Evolutionary conservation across 345 rosid genomes (phyloP), one percentile per base, ranked within the genome.

Genomic region (Citrus inodora): DNA sequence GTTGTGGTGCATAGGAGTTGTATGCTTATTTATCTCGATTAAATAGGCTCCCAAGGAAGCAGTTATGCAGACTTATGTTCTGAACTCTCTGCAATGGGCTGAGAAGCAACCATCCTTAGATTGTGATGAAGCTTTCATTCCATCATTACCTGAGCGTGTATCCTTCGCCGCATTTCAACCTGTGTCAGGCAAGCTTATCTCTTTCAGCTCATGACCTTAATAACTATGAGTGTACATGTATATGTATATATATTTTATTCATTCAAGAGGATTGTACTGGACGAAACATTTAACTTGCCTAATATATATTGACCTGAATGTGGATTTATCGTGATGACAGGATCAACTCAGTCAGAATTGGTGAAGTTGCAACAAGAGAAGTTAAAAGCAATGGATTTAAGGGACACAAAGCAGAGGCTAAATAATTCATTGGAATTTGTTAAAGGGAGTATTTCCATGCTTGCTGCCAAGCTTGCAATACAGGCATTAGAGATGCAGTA

Each of bases 381-480:
- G 85, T 10, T 86, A 81, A 84, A 74, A 62, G 98, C 94, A 64
- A 90, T 92, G 97, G 92, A 89, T 70, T 27, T 82, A 63, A 90
- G 85, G 78, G 89, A 88, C 69, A 92, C 98, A 40, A 30, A 81
- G 24, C 75, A 80, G 80, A 90, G 98, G 87, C 86, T 93, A 61
- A 83, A 92, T 11, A 79, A 70, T 63, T 89, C 98, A 42, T 61
- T 89, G 73, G 83, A 79, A 37, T 79, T 88, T 53, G 76, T 87
- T 32, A 87, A 87, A 10, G 92, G 87, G 81, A 93, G 85, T 71
- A 86, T 87, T 53, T 90, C 94, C 27, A 82, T 87, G 68, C 76
- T 93, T 67, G 93, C 91, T 27, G 98, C 98, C 71, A 93, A 92
- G 84, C 90, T 93, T 77, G 98, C 98, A 11, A 92, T 93, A 75